Evolutionary conservation across 306 rosid genomes (phyloP), one percentile per base, ranked within the genome.

Genomic region (Prunus mira): DNA sequence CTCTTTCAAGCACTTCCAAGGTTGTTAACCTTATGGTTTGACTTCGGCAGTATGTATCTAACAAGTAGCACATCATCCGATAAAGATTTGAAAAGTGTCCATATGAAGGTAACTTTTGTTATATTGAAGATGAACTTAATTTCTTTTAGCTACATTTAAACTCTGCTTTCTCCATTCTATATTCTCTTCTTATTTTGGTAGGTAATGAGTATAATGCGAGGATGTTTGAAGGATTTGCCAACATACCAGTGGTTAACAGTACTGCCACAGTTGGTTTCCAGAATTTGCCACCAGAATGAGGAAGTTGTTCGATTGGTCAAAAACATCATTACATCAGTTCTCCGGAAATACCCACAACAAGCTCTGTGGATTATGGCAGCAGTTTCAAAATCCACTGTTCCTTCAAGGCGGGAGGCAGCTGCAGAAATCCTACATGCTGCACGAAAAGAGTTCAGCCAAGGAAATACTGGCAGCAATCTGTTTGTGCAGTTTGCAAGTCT

Each of bases 301-400:
- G 93, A 89, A 69, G 89, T 88, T 86, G 97, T 92, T 83, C 82
- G 89, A 79, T 71, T 92, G 73, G 99, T 95, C 75, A 95, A 95
- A 79, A 82, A 52, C 82, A 88, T 90, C 54, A 92, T 92, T 79
- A 84, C 93, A 82, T 92, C 91, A 71, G 97, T 95, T 88, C 91
- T 95, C 71, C 84, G 82, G 25, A 87, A 88, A 76, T 92, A 92
- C 78, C 97, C 99, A 51, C 98, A 92, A 69, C 98, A 95, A 77
- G 92, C 92, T 67, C 88, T 95, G 13, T 95, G 99, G 99, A 89
- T 95, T 76, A 92, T 95, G 99, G 99, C 97, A 20, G 99, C 99
- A 57, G 97, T 95, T 85, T 95, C 97, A 80, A 95, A 92, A 83
- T 92, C 97, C 24, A 88, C 91, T 46, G 92, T 95, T 84, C 91